Evolutionary conservation across 192 early-diverging fungal genomes (phyloP), one percentile per base, ranked within the genome.

Genomic region (Rhizophlyctis rosea): DNA sequence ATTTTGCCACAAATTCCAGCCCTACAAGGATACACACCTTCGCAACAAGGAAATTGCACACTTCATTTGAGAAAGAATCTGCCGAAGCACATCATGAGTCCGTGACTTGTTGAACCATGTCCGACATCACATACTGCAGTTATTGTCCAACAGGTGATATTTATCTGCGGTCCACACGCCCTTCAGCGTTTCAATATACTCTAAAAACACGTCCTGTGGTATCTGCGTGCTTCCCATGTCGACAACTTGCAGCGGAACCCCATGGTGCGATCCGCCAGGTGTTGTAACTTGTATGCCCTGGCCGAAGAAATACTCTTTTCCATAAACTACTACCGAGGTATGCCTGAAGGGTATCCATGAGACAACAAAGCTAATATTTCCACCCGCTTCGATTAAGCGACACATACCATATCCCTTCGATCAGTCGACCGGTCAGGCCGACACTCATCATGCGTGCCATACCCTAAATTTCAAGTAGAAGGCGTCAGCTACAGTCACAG

Each of bases 71-170:
- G 53, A 92, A 91, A 16, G 72, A 83, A 64, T 89, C 57, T 59
- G 44, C 33, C 34, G 47, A 60, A 39, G 2, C 29, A 9, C 11
- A 36, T 25, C 44, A 16, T 39, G 29, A 27, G 3, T 30, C 13
- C 3, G 54, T 16, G 54, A 4, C 5, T 23, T 21, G 5, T 13
- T 5, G 7, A 33, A 31, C 13, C 4, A 57, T 13, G 14, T 5
- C 30, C 11, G 11, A 14, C 4, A 33, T 5, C 54, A 62, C 47
- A 13, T 54, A 62, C 69, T 95, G 81, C 93, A 95, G 71, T 95
- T 95, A 70, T 90, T 88, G 59, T 95, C 85, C 27, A 95, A 75
- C 31, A 95, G 64, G 75, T 93, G 90, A 66, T 95, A 95, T 47
- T 85, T 84, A 30, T 88, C 88, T 1, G 88, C 81, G 16, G 74